phyloP scores from a whole-genome alignment of 352 stramenopile species.

The Phytophthora citrophthora region DNA sequence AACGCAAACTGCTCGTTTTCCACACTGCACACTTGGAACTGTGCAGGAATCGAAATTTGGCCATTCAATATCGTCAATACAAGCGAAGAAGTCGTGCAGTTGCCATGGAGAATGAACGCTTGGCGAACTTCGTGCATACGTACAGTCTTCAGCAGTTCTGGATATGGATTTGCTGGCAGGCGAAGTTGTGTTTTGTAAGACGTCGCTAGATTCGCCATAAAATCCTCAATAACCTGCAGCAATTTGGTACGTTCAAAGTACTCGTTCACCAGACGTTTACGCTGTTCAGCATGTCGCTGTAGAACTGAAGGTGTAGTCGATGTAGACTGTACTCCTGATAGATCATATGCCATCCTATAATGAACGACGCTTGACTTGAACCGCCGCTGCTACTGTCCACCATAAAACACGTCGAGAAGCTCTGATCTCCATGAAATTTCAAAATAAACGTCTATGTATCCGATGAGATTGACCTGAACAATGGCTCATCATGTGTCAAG shows the following conservation, averaged over 20 bases:
- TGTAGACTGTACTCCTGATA: neutral
- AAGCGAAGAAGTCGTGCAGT: slow-evolving; percentile 3
- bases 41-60: slow-evolving; percentile 9
- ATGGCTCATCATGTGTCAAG: slow-evolving; percentile 9
- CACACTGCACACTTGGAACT: slow-evolving; percentile 27
- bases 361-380: slow-evolving; percentile 27
- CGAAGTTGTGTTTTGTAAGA: slow-evolving; percentile 32
- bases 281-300: slow-evolving; percentile 25
- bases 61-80: slow-evolving; percentile 17
- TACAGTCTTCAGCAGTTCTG: slow-evolving; percentile 34
- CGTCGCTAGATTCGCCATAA: slow-evolving; percentile 32
- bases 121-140: slow-evolving; percentile 44
- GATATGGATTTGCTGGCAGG: slow-evolving; percentile 51
- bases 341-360: slow-evolving; percentile 12
- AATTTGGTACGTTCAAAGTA: slow-evolving; percentile 52
- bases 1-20: slow-evolving; percentile 27
- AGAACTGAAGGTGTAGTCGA: slow-evolving; percentile 17
- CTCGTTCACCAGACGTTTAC: slow-evolving; percentile 43
- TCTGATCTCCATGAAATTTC: slow-evolving; percentile 1
- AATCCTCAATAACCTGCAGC: slow-evolving; percentile 42
- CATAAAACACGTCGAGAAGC: neutral
- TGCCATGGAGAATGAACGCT: slow-evolving; percentile 15
- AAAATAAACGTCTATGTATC: slow-evolving; percentile 45
- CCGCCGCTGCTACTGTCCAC: neutral
- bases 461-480: slow-evolving; percentile 14